Percentiles rank a stretch among this genome's conserved stretches.
These are phyloP conservation scores for Flammula alnicola DNA, from an alignment of 1,284 basidiomycete genomes.

Conservation along the genomic window DNA sequence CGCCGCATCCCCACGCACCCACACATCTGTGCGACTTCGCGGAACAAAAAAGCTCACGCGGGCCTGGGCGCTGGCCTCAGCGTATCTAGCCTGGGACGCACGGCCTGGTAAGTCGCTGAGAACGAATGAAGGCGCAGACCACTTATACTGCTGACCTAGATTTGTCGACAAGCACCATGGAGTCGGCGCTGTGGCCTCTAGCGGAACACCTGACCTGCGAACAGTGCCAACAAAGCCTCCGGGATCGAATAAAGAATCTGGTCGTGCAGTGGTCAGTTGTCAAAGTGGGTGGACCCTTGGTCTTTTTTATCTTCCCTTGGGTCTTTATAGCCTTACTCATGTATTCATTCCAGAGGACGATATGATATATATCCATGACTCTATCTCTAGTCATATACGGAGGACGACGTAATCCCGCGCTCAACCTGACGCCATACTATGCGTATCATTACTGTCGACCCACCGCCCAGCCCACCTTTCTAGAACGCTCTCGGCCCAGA, in stretches of 20 bases:
- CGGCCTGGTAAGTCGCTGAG: conserved; percentile 45
- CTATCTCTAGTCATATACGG: too few relatives aligned
- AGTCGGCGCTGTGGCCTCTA: conserved; percentile 17
- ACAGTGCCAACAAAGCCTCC: conserved; percentile 14
- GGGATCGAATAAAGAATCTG: conserved; percentile 17
- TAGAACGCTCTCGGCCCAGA: too few relatives aligned
- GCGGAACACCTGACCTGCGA: conserved; percentile 21
- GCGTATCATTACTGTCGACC: too few relatives aligned
- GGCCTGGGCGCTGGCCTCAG: conserved; percentile 58
- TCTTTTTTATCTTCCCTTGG: conserved; percentile 4
- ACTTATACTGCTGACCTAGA: neutral
- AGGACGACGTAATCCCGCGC: too few relatives aligned
- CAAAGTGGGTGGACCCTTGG: conserved; percentile 18
- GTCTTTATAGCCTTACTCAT: too few relatives aligned
- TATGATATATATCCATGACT: too few relatives aligned
- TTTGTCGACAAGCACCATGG: conserved; percentile 19
- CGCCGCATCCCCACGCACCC: conserved; percentile 56
- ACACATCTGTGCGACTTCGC: conserved; percentile 48
- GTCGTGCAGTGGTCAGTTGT: conserved; percentile 22
- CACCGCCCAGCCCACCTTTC: too few relatives aligned
- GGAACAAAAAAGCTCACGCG: conserved; percentile 53
- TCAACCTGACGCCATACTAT: too few relatives aligned
- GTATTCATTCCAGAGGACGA: conserved; percentile 43
- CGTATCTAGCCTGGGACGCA: conserved; percentile 61
- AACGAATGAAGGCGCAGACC: neutral